phyloP scores from a whole-genome alignment of 371 early-diverging fungal species.

The Mortierella sp. region DNA sequence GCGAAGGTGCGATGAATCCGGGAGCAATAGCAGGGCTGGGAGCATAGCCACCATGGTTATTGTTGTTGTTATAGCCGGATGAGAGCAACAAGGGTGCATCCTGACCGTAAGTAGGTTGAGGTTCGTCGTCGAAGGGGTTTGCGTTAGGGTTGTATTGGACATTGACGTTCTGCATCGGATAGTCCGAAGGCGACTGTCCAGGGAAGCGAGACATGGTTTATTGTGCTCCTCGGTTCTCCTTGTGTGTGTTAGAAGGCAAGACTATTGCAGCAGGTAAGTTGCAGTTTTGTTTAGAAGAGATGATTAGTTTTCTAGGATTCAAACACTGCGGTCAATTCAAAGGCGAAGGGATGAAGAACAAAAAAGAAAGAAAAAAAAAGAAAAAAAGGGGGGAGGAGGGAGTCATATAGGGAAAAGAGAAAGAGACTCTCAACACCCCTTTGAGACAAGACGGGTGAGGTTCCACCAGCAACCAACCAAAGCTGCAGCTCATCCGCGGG shows the following conservation, averaged over 20 bases:
- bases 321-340: neutral
- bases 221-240: conserved; percentile 5
- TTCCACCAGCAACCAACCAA: neutral
- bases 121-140: conserved; percentile 54
- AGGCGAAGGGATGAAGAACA: neutral
- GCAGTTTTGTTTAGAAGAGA: neutral
- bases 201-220: conserved; percentile 46
- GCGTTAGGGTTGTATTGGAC: conserved; percentile 54
- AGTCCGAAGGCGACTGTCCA: conserved; percentile 42
- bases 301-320: neutral
- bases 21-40: conserved; percentile 43
- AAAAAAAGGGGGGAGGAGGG: neutral
- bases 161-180: conserved; percentile 56
- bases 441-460: conserved; percentile 1
- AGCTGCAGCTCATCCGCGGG: too few relatives aligned
- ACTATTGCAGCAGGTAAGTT: neutral
- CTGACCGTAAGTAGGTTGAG: conserved; percentile 34
- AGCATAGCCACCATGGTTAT: conserved; percentile 19
- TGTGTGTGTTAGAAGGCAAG: neutral
- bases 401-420: neutral
- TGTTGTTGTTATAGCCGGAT: conserved; percentile 37
- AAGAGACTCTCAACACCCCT: neutral
- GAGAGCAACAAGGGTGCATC: conserved; percentile 52
- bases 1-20: conserved; percentile 40
- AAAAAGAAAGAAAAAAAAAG: neutral